Base-by-base conservation (phyloP, 805 yeast genomes). In the Hanseniaspora nectarophila region DNA sequence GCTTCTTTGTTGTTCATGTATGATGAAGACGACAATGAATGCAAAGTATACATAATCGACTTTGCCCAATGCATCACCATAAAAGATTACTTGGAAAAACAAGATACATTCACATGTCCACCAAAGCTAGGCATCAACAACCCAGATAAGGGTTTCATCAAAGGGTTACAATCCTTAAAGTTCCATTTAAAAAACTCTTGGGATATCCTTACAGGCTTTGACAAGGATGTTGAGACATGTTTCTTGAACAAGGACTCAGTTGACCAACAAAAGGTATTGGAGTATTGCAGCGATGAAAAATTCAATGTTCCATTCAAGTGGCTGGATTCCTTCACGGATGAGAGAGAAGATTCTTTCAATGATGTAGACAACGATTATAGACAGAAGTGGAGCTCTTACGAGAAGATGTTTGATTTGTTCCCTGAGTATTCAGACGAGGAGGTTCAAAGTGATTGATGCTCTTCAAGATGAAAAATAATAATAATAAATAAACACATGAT, bases 1-100 rank as follows among this genome's bases (percentile, higher is more conserved):
- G 83, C 95, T 0, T 83, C 95, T 6, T 70, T 92, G 54, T 70
- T 92, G 58, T 71, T 92, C 58, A 86, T 92, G 81, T 90, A 90
- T 65, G 97, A 92, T 62, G 54, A 57, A 24, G 59, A 58, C 5
- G 52, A 57, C 1, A 56, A 55, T 38, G 56, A 60, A 33, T 57
- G 60, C 34, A 67, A 65, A 55, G 78, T 88, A n/a, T 78, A 88
- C 56, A 75, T 94, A 52, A 92, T 92, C 58, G 99, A 92, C 68
- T 92, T 92, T 73, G 97, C 97, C 1, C 95, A 89, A 63, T 84
- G 95, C 61, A 82, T 87, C 15, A 83, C 87, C 31, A 78, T 78
- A 2, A 81, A 77, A 40, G 77, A 76, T 54, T 69, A 71, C 38
- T 54, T 56, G 13, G 61, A 59, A 56, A 60, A 70, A 16, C 67